Conservation (phyloP, 306 rosid species). For the Malus fusca region DNA sequence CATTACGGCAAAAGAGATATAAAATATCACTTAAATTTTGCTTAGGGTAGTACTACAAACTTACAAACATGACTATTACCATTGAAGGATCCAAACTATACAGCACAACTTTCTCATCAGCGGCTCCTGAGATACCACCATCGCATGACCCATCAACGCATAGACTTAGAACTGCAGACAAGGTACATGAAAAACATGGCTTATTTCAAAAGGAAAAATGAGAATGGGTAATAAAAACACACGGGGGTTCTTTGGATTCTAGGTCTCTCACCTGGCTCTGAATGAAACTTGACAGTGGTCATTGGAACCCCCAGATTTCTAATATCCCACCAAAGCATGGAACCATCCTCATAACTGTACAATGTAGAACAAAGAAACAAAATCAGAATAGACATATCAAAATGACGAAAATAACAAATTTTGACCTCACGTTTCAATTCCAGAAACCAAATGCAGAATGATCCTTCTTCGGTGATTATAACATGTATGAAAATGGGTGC, state of each 20-base stretch:
- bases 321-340: constrained; percentile 98
- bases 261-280: constrained; percentile 65
- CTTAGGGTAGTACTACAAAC: not conserved
- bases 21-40: not conserved
- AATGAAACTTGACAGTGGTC: constrained; percentile 71
- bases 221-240: not conserved
- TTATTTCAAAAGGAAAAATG: not conserved
- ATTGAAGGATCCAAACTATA: constrained; percentile 69
- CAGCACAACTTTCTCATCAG: constrained; percentile 73
- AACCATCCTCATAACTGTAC: constrained; percentile 82
- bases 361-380: constrained; percentile 3
- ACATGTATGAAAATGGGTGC: not conserved
- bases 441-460: not conserved
- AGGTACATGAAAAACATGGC: constrained; percentile 5
- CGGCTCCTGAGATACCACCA: constrained; percentile 91
- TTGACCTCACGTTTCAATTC: not conserved
- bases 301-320: constrained; percentile 59
- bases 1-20: not conserved
- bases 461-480: not conserved
- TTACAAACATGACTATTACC: constrained; percentile 37
- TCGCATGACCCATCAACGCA: constrained; percentile 60
- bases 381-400: not conserved
- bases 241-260: not conserved
- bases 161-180: constrained; percentile 65
- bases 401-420: not conserved